Percentiles rank a stretch among this genome's conserved stretches.
phyloP scores from a whole-genome alignment of 148 eudicot genomes.

The Rhododendron kiyosumense region DNA sequence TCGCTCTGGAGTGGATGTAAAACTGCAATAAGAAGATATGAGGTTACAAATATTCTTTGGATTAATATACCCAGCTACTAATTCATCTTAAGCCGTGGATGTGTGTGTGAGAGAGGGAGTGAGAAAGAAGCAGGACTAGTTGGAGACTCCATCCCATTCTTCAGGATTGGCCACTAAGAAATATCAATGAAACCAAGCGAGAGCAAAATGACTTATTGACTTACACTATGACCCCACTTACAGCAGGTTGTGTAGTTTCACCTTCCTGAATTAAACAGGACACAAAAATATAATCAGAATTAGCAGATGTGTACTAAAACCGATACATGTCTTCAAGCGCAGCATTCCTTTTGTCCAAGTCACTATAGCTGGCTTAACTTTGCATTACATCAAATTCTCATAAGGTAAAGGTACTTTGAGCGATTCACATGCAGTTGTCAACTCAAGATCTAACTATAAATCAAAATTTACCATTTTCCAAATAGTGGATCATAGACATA shows the following conservation, averaged over 20 bases:
- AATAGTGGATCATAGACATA: background rate
- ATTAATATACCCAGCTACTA: background rate
- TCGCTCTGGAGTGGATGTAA: slow-evolving; percentile 86
- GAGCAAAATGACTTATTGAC: slow-evolving; percentile 14
- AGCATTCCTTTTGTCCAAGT: background rate
- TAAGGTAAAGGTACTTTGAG: background rate
- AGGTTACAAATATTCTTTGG: background rate
- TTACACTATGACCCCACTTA: slow-evolving; percentile 76
- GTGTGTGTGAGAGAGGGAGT: background rate
- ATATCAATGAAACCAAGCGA: background rate
- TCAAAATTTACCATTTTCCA: background rate
- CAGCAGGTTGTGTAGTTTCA: slow-evolving; percentile 47
- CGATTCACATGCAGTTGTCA: background rate
- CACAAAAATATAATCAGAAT: background rate
- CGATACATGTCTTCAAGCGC: background rate
- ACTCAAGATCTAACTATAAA: background rate
- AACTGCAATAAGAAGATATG: slow-evolving; percentile 38
- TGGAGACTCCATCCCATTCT: background rate
- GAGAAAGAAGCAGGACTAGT: background rate
- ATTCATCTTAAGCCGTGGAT: background rate
- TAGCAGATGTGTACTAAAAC: background rate
- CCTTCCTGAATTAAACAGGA: slow-evolving; percentile 54
- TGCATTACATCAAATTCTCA: background rate
- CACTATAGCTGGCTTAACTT: background rate
- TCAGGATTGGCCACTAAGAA: background rate